These are phyloP conservation scores for Chaetomium olivaceum DNA, from an alignment of 2,329 filamentous ascomycete species.

Conservation along the genomic window DNA sequence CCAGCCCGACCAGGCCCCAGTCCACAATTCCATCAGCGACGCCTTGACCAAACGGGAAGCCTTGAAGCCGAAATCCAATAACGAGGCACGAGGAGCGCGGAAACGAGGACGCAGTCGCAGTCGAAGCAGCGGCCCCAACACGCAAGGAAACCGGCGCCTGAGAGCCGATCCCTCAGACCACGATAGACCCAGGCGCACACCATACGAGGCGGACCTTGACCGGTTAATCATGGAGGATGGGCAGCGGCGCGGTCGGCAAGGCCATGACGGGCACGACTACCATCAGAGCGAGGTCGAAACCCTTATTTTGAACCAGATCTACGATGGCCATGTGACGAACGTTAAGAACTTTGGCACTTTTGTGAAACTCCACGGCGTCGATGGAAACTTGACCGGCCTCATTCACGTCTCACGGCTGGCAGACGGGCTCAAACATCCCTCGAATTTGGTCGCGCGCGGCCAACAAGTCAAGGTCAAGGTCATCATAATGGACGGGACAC, in stretches of 20 bases:
- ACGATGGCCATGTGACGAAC: conserved; percentile 84
- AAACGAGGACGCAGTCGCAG: conserved; percentile 3
- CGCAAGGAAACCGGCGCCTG: too few relatives aligned
- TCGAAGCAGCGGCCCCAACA: not conserved
- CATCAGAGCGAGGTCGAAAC: not conserved
- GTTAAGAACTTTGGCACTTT: conserved; percentile 96
- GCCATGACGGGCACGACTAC: not conserved
- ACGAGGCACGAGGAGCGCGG: not conserved
- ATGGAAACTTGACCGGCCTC: conserved; percentile 57
- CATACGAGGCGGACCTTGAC: too few relatives aligned
- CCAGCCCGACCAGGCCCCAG: not conserved
- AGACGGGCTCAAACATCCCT: not conserved
- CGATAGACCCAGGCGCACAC: not conserved
- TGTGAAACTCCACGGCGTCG: conserved; percentile 81
- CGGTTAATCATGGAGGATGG: not conserved
- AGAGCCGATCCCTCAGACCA: too few relatives aligned
- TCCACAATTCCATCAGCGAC: not conserved
- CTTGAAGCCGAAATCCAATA: not conserved
- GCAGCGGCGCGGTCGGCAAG: conserved; percentile 38
- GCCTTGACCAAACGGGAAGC: not conserved
- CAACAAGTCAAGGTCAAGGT: conserved; percentile 93
- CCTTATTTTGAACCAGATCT: conserved; percentile 81
- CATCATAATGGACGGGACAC: conserved; percentile 74
- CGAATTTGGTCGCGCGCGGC: conserved; percentile 64
- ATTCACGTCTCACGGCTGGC: not conserved